Evolutionary conservation across 768 basidiomycete species (phyloP), one percentile per base, ranked within the genome.

Genomic region (Pleurotus djamor): DNA sequence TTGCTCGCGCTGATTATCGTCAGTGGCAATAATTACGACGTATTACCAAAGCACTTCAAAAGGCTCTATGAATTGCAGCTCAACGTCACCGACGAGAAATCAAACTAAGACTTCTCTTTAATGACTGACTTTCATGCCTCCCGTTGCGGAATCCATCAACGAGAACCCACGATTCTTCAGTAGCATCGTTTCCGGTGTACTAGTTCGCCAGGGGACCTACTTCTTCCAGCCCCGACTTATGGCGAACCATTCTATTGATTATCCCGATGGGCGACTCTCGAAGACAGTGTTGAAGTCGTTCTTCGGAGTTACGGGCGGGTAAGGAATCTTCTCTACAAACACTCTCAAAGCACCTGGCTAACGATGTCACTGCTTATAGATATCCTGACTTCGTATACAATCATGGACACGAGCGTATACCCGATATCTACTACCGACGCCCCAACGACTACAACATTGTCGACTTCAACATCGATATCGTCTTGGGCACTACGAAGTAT

Each of bases 341-440:
- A n/a, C n/a, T n/a, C n/a, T n/a, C n/a, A n/a, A n/a, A n/a, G n/a
- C n/a, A n/a, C n/a, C n/a, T n/a, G n/a, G n/a, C 49, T 21, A 8
- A 28, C 28, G 12, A 7, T 47, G 12, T 5, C 6, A 50, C 34
- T 2, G 13, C 9, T 48, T 48, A 48, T 48, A 50, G 49, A 8
- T 50, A 50, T 16, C 49, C 49, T 8, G 16, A 50, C 16, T 50
- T 50, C 49, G 7, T 5, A 35, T 9, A 32, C 34, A 12, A 7
- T n/a, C 52, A 48, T n/a, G 59, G 59, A 4, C 52, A 55, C 1
- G 59, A 59, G 43, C 59, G 59, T 34, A 59, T 59, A 12, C 59
- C 59, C 4, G 48, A 54, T 32, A 59, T 54, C 36, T 59, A 52
- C 51, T 59, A 59, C n/a, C 49, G 51, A 17, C 59, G 59, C n/a